Evolutionary conservation across 2,329 filamentous ascomycete genomes (phyloP).

Genomic region (Pseudogymnoascus sp.): DNA sequence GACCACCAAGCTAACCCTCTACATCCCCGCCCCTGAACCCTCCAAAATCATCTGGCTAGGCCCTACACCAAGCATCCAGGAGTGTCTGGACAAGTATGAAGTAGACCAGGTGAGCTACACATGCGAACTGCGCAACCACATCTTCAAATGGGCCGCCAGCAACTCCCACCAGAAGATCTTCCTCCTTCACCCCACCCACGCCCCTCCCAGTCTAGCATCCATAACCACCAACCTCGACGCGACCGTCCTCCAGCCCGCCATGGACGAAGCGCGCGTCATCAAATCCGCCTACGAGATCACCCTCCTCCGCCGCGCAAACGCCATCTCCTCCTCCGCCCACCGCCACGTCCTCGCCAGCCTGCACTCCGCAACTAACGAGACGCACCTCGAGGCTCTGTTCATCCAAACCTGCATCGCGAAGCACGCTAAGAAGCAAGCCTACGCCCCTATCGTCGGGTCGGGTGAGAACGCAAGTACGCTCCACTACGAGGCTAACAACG

Average conservation of each 20-base stretch:
- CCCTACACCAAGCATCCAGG: conserved; percentile 49
- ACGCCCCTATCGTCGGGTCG: conserved; percentile 79
- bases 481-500: conserved; percentile 79
- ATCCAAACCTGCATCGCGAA: conserved; percentile 62
- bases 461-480: conserved; percentile 77
- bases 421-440: conserved; percentile 72
- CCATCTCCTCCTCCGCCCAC: conserved; percentile 72
- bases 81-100: conserved; percentile 56
- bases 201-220: conserved; percentile 25
- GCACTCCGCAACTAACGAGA: conserved; percentile 62
- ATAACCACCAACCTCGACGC: conserved; percentile 48
- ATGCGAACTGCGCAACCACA: conserved; percentile 43
- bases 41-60: conserved; percentile 58
- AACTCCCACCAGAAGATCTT: conserved; percentile 36
- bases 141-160: conserved; percentile 23
- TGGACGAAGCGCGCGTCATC: conserved; percentile 72
- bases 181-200: conserved; percentile 39
- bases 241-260: conserved; percentile 55
- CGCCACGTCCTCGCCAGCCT: conserved; percentile 61
- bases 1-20: conserved; percentile 59
- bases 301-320: conserved; percentile 73
- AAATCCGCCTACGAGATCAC: conserved; percentile 84
- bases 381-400: conserved; percentile 76
- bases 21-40: conserved; percentile 59
- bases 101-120: conserved; percentile 64